These are phyloP conservation scores for Taphrina sp. DNA, from an alignment of 1,139 yeast species.

Conservation along the genomic window DNA sequence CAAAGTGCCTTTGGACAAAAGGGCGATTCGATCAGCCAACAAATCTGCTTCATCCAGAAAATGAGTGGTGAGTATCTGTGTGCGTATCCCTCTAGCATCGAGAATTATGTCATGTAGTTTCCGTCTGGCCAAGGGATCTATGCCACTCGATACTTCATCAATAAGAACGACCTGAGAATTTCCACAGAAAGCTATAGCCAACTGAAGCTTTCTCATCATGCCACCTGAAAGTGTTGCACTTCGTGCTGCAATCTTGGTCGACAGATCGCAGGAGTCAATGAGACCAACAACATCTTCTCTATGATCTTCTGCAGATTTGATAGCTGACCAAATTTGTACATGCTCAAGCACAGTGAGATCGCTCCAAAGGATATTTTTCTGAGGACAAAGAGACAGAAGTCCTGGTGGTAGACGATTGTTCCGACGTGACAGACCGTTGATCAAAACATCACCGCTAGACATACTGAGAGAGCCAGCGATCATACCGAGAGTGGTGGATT, in stretches of 20 bases:
- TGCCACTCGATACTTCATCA: constrained; percentile 47
- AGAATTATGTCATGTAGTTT: constrained; percentile 46
- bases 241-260: constrained; percentile 38
- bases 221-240: constrained; percentile 68
- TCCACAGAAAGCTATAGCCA: constrained; percentile 55
- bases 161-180: constrained; percentile 45
- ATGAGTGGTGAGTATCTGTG: constrained; percentile 46
- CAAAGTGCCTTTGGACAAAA: constrained; percentile 44
- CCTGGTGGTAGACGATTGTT: constrained; percentile 42
- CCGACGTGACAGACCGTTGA: constrained; percentile 34
- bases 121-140: constrained; percentile 46
- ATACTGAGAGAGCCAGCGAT: constrained; percentile 44
- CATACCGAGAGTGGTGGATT: constrained; percentile 47
- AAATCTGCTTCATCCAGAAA: constrained; percentile 47
- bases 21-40: constrained; percentile 45
- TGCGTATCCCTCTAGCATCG: constrained; percentile 42
- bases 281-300: constrained; percentile 37
- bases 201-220: constrained; percentile 83
- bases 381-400: constrained; percentile 44
- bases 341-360: constrained; percentile 45
- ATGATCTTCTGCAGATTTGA: constrained; percentile 39
- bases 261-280: constrained; percentile 43
- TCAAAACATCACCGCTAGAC: constrained; percentile 41
- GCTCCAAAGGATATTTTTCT: constrained; percentile 46
- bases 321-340: constrained; percentile 43